phyloP scores from a whole-genome alignment of 73 alveolate genomes.

The Paramecium sexaurelia region DNA sequence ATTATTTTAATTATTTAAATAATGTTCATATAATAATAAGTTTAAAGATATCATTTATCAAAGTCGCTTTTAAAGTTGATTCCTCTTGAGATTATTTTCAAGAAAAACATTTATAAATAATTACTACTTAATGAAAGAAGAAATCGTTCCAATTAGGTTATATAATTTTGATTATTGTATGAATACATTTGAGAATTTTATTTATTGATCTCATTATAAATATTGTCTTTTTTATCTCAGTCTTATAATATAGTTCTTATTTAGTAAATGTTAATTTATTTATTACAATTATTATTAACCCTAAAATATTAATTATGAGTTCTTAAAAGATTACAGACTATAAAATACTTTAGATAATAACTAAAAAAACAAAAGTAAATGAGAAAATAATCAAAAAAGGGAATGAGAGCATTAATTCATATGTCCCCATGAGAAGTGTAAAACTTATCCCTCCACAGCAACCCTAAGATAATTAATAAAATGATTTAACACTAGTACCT shows the following conservation, averaged over 20 bases:
- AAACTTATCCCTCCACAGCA: neutral
- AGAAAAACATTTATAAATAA: neutral
- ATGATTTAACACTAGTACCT: neutral
- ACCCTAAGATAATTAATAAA: neutral
- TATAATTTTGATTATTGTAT: neutral
- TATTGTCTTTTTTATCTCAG: no score
- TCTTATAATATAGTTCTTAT: no score
- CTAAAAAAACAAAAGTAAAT: neutral
- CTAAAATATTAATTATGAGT: neutral
- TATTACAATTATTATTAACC: neutral
- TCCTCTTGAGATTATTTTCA: neutral
- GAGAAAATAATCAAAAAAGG: neutral
- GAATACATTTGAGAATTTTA: neutral
- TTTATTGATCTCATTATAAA: no score
- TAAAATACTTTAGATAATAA: neutral
- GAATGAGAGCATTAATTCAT: neutral
- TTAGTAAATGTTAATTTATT: no score
- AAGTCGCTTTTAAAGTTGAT: neutral
- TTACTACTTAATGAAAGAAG: neutral
- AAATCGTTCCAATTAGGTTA: neutral
- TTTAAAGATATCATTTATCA: neutral
- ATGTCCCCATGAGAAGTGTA: neutral
- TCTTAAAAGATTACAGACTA: neutral
- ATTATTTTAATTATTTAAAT: neutral
- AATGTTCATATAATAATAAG: neutral